Evolutionary conservation across 306 rosid species (phyloP), one percentile per base, ranked within the genome.

Genomic region (Rosa persica): DNA sequence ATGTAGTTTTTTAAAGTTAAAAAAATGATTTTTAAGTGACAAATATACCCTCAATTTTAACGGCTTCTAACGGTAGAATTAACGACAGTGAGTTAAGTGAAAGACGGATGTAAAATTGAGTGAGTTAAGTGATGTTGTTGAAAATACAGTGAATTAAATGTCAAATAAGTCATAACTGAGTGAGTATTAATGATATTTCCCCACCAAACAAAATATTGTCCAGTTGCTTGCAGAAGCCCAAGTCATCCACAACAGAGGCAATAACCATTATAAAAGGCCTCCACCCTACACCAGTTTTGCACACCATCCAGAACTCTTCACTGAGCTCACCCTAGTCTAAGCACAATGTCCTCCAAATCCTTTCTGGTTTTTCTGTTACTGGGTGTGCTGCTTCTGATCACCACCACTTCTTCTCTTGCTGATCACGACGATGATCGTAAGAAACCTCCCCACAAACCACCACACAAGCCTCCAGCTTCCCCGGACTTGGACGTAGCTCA

Each of bases 291-390:
- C 72, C 0, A 8, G 27, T 0, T 36, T 72, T 72, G 27, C 61
- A 39, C n/a, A 39, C n/a, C 46, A 43, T 19, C 72, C 46, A 66
- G 4, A 36, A 39, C 23, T 30, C 44, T 10, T 23, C 69, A 42
- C 52, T 22, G 36, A 30, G 66, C 51, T 52, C 8, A 6, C 30
- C 16, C 57, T 22, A 46, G 8, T 16, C 11, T 8, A 5, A 30
- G n/a, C 43, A 75, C 12, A 36, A 62, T 76, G 79, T 76, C 79
- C 49, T 43, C 38, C n/a, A 76, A 44, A 25, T 46, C n/a, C 61
- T 34, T 62, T 34, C 61, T 62, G 8, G 20, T 64, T 8, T n/a
- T 64, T 44, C 20, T 70, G 48, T 34, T 64, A 6, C 48, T 76
- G 4, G 62, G 47, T 25, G 15, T 47, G 79, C 57, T 76, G 42